These are phyloP conservation scores for Corymbia maculata DNA, from an alignment of 345 rosid species.

Conservation along the genomic window DNA sequence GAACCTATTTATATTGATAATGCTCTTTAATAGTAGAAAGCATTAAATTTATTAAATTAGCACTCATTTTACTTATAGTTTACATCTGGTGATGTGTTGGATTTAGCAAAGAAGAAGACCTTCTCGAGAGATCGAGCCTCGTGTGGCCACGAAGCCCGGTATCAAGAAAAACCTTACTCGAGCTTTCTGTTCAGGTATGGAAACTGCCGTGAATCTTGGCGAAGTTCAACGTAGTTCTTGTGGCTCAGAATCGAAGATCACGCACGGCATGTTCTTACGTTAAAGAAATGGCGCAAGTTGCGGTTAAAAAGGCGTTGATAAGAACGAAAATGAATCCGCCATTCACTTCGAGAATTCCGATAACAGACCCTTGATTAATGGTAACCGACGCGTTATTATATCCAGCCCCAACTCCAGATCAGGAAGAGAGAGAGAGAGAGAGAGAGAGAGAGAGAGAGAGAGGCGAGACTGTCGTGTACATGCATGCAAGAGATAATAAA, in stretches of 20 bases:
- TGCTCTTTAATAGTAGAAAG: not conserved
- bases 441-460: not conserved
- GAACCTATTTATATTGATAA: not conserved
- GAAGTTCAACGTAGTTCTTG: not conserved
- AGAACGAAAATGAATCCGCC: not conserved
- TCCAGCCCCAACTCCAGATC: not conserved
- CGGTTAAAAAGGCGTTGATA: not conserved
- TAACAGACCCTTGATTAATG: not conserved
- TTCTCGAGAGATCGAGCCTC: not conserved
- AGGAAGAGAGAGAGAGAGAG: not conserved
- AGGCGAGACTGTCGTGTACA: not conserved
- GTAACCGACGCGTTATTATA: not conserved
- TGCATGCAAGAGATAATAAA: not conserved
- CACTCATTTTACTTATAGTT: not conserved
- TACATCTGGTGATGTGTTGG: not conserved
- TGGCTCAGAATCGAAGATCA: not conserved
- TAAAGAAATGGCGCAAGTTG: not conserved
- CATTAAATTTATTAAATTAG: not conserved
- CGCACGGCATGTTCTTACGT: not conserved
- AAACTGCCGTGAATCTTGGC: not conserved
- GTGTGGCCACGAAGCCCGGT: not conserved
- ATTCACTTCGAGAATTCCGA: not conserved
- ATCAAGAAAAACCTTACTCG: not conserved
- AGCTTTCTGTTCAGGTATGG: not conserved
- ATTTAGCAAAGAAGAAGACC: not conserved